These are phyloP conservation scores for Ganoderma multipileum DNA, from an alignment of 1,284 basidiomycete genomes.

Conservation along the genomic window DNA sequence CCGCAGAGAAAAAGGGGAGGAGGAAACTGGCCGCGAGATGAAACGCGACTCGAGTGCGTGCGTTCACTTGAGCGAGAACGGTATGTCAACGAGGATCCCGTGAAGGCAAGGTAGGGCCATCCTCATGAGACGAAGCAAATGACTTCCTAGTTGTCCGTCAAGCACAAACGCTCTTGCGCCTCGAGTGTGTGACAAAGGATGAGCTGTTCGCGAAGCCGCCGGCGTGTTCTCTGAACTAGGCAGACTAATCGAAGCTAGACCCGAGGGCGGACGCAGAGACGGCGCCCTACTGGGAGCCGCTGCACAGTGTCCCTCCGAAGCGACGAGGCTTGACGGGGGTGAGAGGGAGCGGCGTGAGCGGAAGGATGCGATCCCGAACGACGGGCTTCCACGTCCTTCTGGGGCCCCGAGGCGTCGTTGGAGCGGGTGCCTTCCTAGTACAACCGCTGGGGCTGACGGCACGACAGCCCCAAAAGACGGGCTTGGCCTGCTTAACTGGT, in stretches of 20 bases:
- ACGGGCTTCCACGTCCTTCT: background rate
- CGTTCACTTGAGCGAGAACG: too few relatives aligned
- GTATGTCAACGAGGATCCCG: too few relatives aligned
- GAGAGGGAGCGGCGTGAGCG: background rate
- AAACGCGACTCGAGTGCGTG: too few relatives aligned
- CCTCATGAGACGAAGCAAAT: background rate
- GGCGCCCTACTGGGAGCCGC: background rate
- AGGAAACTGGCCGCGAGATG: background rate
- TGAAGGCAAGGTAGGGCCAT: background rate
- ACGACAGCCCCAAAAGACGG: background rate
- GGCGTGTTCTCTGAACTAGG: background rate
- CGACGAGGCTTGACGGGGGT: background rate
- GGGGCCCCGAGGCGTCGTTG: background rate
- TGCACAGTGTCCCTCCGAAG: background rate
- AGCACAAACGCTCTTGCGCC: background rate
- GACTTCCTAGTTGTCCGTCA: background rate
- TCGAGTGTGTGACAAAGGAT: background rate
- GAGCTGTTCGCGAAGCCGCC: background rate
- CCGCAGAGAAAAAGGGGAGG: background rate
- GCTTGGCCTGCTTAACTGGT: background rate
- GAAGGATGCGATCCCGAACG: background rate
- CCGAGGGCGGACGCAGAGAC: too few relatives aligned
- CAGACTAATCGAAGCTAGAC: background rate
- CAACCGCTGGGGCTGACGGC: background rate
- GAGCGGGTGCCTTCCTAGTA: background rate